Percentiles rank a stretch among this genome's conserved stretches.
Conservation (phyloP, 2,329 filamentous ascomycete genomes). For the Clonostachys rhizophaga region DNA sequence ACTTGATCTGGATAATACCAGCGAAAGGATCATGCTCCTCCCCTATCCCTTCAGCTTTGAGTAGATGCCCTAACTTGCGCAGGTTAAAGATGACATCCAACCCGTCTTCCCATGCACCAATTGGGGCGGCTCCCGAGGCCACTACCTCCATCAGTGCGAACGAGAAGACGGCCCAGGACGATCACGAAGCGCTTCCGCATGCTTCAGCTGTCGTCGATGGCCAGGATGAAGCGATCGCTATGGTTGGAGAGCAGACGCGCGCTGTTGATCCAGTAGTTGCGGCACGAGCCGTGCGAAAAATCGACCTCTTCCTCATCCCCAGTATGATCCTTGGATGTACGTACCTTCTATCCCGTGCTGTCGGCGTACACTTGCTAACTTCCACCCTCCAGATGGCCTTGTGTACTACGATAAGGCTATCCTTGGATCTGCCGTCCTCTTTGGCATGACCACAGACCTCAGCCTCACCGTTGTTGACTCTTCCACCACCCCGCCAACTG, state of each 20-base stretch:
- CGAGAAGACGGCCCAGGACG: too few relatives aligned
- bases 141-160: too few relatives aligned
- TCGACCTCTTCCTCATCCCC: conserved; percentile 63
- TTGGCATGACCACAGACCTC: conserved; percentile 72
- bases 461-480: conserved; percentile 47
- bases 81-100: background rate
- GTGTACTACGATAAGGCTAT: conserved; percentile 58
- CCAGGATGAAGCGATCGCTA: conserved; percentile 46
- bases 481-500: conserved; percentile 42
- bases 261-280: conserved; percentile 49
- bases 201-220: too few relatives aligned
- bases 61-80: background rate
- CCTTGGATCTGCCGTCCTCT: conserved; percentile 66
- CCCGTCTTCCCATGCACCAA: background rate
- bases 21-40: conserved; percentile 96
- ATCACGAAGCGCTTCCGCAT: too few relatives aligned
- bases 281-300: conserved; percentile 57
- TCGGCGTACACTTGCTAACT: too few relatives aligned
- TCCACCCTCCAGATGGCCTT: conserved; percentile 17
- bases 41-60: conserved; percentile 20
- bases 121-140: too few relatives aligned
- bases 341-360: background rate
- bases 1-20: conserved; percentile 99
- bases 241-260: conserved; percentile 54
- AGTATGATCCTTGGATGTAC: conserved; percentile 51